Evolutionary conservation across 2,329 filamentous ascomycete genomes (phyloP).

Genomic region (Nemania diffusa): DNA sequence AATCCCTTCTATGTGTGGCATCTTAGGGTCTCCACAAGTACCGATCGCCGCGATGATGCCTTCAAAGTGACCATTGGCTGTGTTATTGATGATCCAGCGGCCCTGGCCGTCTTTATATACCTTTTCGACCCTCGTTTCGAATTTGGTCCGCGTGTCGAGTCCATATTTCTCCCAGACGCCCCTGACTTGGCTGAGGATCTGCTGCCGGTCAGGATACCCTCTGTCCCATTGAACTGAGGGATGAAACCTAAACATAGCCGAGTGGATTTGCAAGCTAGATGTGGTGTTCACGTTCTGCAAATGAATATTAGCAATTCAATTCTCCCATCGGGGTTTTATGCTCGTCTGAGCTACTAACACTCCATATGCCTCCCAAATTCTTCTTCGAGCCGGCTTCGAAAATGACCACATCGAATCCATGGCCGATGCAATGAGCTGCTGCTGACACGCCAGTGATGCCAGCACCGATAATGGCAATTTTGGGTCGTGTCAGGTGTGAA

Average conservation of each 20-base stretch:
- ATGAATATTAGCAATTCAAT: conserved; percentile 6
- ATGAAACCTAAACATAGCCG: conserved; percentile 88
- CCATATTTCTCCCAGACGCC: conserved; percentile 80
- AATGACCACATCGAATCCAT: conserved; percentile 83
- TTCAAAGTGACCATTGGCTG: conserved; percentile 77
- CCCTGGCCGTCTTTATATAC: conserved; percentile 75
- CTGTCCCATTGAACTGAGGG: conserved; percentile 78
- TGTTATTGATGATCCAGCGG: conserved; percentile 81
- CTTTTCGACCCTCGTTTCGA: conserved; percentile 74
- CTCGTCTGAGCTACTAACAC: conserved; percentile 59
- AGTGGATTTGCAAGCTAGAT: conserved; percentile 84
- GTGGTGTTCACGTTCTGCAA: conserved; percentile 80
- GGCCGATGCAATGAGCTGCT: conserved; percentile 83
- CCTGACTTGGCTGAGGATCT: conserved; percentile 78
- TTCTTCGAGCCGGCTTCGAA: conserved; percentile 78
- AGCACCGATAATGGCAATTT: conserved; percentile 75
- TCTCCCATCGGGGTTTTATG: not conserved
- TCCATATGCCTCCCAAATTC: conserved; percentile 83
- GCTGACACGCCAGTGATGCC: conserved; percentile 80
- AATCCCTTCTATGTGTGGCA: conserved; percentile 75
- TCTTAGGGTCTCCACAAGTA: conserved; percentile 81
- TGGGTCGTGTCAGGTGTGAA: conserved; percentile 67
- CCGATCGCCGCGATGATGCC: conserved; percentile 82
- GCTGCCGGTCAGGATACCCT: conserved; percentile 80
- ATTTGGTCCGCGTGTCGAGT: conserved; percentile 75